These are phyloP conservation scores for Aspergillus puulaauensis DNA, from an alignment of 2,329 filamentous ascomycete species.

Conservation along the genomic window DNA sequence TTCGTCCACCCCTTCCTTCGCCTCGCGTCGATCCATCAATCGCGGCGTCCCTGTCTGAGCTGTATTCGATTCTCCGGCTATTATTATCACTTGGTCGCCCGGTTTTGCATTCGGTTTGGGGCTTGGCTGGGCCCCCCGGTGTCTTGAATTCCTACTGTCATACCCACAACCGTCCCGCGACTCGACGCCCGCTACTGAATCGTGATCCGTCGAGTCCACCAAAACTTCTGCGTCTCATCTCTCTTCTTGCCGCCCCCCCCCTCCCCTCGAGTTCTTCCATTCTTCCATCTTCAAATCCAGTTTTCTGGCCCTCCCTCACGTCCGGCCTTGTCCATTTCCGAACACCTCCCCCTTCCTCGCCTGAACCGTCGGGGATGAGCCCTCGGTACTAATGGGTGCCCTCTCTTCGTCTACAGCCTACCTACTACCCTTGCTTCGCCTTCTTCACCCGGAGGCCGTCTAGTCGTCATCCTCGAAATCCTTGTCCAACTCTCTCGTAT, in stretches of 20 bases:
- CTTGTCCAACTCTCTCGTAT: conserved; percentile 17
- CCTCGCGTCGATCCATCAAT: conserved; percentile 8
- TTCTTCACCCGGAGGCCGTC: conserved; percentile 21
- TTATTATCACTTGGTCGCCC: conserved; percentile 4
- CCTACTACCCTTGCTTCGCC: conserved; percentile 25
- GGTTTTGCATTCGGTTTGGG: conserved; percentile 18
- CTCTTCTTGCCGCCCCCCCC: conserved; percentile 7
- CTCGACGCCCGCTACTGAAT: conserved; percentile 11
- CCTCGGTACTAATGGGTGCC: conserved; percentile 21
- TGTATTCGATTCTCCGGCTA: neutral
- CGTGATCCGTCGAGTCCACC: conserved; percentile 16
- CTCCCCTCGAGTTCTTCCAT: conserved; percentile 9
- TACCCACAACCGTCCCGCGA: conserved; percentile 17
- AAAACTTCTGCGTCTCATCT: conserved; percentile 10
- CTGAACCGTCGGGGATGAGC: conserved; percentile 19
- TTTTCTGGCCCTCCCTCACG: neutral
- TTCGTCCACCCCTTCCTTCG: conserved; percentile 6
- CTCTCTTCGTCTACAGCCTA: conserved; percentile 19
- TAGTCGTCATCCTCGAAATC: conserved; percentile 17
- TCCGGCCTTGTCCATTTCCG: neutral
- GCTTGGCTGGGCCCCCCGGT: conserved; percentile 18
- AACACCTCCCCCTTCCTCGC: conserved; percentile 7
- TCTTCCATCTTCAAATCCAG: conserved; percentile 15
- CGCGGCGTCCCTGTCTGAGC: neutral
- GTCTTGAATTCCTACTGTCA: conserved; percentile 17